These are phyloP conservation scores for Parmelia sp. DNA, from an alignment of 495 filamentous ascomycete species.

Conservation along the genomic window DNA sequence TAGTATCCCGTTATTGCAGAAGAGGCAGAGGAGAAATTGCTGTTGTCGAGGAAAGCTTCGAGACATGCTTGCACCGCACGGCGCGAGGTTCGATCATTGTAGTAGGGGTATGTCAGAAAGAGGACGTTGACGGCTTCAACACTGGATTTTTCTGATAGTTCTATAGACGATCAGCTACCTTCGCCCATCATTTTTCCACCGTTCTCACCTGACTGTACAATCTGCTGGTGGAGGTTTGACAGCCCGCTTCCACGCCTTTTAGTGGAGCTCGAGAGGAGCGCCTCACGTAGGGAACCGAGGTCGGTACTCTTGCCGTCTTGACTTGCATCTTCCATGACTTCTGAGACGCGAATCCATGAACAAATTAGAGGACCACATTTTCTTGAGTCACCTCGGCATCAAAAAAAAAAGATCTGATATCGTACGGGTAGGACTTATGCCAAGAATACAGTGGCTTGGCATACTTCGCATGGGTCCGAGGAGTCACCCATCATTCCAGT, in stretches of 20 bases:
- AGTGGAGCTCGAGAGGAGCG: slow-evolving; percentile 40
- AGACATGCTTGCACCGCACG: slow-evolving; percentile 74
- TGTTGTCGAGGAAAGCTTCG: slow-evolving; percentile 50
- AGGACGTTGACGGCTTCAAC: slow-evolving; percentile 58
- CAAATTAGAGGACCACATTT: neutral
- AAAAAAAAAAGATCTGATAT: neutral
- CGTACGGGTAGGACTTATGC: neutral
- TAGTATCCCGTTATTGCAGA: slow-evolving; percentile 27
- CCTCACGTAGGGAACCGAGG: slow-evolving; percentile 10
- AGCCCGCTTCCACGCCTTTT: slow-evolving; percentile 42
- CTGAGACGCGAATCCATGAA: neutral
- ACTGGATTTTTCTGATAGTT: slow-evolving; percentile 30
- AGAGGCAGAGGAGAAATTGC: slow-evolving; percentile 31
- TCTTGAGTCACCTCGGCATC: neutral
- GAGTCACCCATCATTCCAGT: no score
- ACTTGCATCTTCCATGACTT: slow-evolving; percentile 11
- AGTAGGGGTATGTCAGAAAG: slow-evolving; percentile 80
- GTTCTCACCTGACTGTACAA: slow-evolving; percentile 38
- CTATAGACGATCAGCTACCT: slow-evolving; percentile 25
- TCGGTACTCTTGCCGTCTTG: slow-evolving; percentile 7
- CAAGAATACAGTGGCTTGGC: neutral
- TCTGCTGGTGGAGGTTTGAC: slow-evolving; percentile 36
- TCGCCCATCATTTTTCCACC: neutral
- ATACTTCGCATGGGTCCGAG: neutral
- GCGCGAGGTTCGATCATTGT: slow-evolving; percentile 77